Evolutionary conservation across 306 rosid species (phyloP).

Genomic region (Begonia fuchsioides): DNA sequence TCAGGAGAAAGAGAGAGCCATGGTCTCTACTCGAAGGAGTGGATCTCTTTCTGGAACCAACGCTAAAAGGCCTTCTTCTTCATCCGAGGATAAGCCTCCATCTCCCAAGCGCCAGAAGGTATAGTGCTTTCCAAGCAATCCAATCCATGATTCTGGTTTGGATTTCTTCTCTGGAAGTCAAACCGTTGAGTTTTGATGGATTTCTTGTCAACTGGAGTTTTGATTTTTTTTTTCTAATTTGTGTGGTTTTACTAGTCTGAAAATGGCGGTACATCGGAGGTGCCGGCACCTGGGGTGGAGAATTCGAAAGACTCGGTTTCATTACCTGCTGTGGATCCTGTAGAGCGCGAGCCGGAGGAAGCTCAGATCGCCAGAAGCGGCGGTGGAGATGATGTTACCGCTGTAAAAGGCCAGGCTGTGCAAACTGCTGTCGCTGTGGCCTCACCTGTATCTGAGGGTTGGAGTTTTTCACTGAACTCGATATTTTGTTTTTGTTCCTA

Average conservation of each 20-base stretch:
- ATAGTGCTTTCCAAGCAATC: constrained; percentile 3
- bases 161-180: too few relatives aligned
- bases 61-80: constrained; percentile 55
- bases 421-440: constrained; percentile 44
- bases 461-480: constrained; percentile 8
- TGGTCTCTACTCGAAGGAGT: constrained; percentile 99
- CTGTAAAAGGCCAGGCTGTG: constrained; percentile 40
- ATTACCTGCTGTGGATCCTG: constrained; percentile 60
- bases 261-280: constrained; percentile 54
- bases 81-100: constrained; percentile 73
- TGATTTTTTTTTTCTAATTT: neutral
- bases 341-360: constrained; percentile 43
- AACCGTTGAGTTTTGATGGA: too few relatives aligned
- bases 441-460: constrained; percentile 70
- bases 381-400: constrained; percentile 21
- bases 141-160: constrained; percentile 6
- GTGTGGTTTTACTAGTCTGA: constrained; percentile 39
- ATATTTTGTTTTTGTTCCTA: neutral
- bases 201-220: too few relatives aligned
- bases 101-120: constrained; percentile 95
- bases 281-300: constrained; percentile 42
- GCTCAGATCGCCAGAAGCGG: constrained; percentile 34
- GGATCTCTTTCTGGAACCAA: constrained; percentile 78
- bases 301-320: constrained; percentile 56
- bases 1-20: constrained; percentile 27